phyloP scores from a whole-genome alignment of 495 filamentous ascomycete genomes.

The Podospora appendiculata region DNA sequence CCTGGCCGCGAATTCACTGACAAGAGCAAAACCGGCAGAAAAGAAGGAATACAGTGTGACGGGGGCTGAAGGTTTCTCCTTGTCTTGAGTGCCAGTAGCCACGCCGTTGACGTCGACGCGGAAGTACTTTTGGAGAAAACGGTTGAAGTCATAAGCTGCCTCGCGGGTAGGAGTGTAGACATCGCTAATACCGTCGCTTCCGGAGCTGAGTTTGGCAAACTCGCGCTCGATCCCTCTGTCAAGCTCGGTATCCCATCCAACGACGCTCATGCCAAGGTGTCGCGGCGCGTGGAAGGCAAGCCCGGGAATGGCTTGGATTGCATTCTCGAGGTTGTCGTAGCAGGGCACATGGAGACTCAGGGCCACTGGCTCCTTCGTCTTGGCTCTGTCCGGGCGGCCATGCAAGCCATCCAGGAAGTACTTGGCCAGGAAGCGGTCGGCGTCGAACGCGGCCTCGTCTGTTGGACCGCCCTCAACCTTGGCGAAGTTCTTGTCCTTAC shows the following conservation, averaged over 20 bases:
- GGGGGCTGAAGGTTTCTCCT: not conserved
- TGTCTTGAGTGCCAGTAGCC: not conserved
- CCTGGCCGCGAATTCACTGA: not conserved
- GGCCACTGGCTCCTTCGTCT: constrained; percentile 1
- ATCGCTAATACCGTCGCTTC: no score
- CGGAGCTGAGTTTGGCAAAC: constrained; percentile 3
- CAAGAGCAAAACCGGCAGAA: not conserved
- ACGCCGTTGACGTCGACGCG: not conserved
- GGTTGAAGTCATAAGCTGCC: constrained; percentile 2
- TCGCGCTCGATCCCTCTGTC: constrained; percentile 1
- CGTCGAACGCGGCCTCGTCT: constrained; percentile 4
- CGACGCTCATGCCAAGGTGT: not conserved
- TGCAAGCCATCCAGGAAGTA: constrained; percentile 13
- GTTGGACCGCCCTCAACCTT: not conserved
- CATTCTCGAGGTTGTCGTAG: not conserved
- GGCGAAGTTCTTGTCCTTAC: not conserved
- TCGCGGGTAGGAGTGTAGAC: not conserved
- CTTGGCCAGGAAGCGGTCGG: constrained; percentile 13
- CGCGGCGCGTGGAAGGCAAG: not conserved
- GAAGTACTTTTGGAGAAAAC: constrained; percentile 7
- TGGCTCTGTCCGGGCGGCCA: constrained; percentile 1
- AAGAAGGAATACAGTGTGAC: not conserved
- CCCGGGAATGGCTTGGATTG: not conserved
- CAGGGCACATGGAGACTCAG: not conserved
- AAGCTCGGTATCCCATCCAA: constrained; percentile 7